A percentile compares a stretch with the other conserved stretches of the same genome.
These are phyloP conservation scores for Guyanaporus albipodus DNA, from an alignment of 768 basidiomycete species.

Conservation along the genomic window DNA sequence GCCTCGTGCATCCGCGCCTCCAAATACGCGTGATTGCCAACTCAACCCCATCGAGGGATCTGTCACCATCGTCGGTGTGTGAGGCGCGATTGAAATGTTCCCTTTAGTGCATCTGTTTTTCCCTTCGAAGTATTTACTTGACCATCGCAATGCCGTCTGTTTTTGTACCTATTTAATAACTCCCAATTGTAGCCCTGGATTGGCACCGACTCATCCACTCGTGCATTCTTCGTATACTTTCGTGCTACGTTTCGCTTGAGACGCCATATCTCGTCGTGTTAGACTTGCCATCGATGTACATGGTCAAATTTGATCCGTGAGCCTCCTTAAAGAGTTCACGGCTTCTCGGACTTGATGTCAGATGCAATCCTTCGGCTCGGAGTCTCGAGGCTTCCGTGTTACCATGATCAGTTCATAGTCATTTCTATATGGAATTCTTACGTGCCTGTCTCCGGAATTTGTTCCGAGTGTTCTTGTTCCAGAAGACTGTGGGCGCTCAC, in stretches of 20 bases:
- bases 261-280: neutral
- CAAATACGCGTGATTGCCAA: constrained; percentile 40
- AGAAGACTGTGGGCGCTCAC: too few relatives aligned
- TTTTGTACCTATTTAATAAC: constrained; percentile 7
- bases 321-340: neutral
- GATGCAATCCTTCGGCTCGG: neutral
- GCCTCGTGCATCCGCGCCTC: constrained; percentile 37
- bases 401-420: too few relatives aligned
- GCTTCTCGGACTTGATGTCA: neutral
- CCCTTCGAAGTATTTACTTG: neutral
- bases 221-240: neutral
- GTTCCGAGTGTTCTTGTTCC: neutral
- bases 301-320: neutral
- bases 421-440: neutral
- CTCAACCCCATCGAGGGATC: constrained; percentile 43
- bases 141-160: neutral
- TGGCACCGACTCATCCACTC: neutral
- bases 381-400: neutral
- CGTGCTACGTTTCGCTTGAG: neutral
- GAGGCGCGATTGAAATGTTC: constrained; percentile 1
- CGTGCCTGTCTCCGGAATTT: neutral
- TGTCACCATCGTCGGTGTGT: constrained; percentile 35
- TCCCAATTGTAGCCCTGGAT: neutral
- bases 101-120: neutral
- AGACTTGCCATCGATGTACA: neutral